phyloP scores from a whole-genome alignment of 192 early-diverging fungal species.

The Chytriomyces confervae region DNA sequence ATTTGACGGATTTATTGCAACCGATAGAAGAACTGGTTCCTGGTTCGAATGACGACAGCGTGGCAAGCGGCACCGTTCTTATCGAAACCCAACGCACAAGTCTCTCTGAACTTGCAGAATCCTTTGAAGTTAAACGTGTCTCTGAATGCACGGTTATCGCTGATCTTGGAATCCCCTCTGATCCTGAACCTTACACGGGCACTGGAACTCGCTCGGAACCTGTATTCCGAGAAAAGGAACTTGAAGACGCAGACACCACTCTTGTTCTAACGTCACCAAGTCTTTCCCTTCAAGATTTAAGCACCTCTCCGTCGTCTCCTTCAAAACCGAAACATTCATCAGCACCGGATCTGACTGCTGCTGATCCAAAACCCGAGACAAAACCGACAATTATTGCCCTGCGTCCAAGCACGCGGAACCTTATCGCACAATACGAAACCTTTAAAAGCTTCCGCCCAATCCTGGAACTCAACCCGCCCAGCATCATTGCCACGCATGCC shows the following conservation, averaged over 20 bases:
- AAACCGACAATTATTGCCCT: not conserved
- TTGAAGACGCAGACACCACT: not conserved
- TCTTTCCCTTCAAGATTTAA: not conserved
- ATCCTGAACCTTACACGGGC: too few relatives aligned
- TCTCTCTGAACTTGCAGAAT: too few relatives aligned
- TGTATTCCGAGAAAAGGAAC: too few relatives aligned
- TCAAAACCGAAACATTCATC: not conserved
- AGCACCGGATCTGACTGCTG: not conserved
- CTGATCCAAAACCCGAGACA: not conserved
- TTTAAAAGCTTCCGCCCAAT: not conserved
- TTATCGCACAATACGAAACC: not conserved
- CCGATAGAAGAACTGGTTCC: too few relatives aligned
- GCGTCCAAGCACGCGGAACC: constrained; percentile 8
- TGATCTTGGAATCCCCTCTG: too few relatives aligned
- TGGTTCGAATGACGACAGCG: too few relatives aligned
- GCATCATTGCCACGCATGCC: constrained; percentile 1
- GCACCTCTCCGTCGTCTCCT: not conserved
- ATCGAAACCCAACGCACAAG: too few relatives aligned
- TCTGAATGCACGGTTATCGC: too few relatives aligned
- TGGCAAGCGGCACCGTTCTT: too few relatives aligned
- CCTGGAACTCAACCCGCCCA: not conserved
- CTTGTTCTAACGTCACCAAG: not conserved
- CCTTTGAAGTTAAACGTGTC: too few relatives aligned
- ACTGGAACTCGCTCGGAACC: too few relatives aligned
- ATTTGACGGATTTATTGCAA: too few relatives aligned